These are phyloP conservation scores for Stachybotrys elegans DNA, from an alignment of 2,329 filamentous ascomycete genomes.

Conservation along the genomic window DNA sequence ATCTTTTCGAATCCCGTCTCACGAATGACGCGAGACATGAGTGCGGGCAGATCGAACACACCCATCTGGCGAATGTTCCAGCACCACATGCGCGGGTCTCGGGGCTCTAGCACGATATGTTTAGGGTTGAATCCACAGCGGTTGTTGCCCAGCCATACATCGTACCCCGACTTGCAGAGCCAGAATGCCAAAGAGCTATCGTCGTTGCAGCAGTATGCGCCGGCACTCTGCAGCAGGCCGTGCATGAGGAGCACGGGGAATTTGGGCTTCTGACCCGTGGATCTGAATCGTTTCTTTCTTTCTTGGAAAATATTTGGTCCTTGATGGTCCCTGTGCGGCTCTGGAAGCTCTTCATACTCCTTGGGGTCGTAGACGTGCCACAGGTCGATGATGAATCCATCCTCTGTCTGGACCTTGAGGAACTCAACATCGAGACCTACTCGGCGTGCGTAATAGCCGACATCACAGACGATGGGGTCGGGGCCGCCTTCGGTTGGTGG, in stretches of 20 bases:
- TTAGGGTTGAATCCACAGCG: constrained; percentile 78
- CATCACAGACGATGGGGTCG: constrained; percentile 73
- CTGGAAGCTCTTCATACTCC: constrained; percentile 54
- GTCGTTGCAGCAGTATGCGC: constrained; percentile 86
- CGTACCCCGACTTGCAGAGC: constrained; percentile 85
- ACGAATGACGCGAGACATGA: constrained; percentile 71
- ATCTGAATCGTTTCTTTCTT: constrained; percentile 29
- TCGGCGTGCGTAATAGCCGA: constrained; percentile 78
- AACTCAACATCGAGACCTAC: constrained; percentile 83
- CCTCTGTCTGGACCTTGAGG: constrained; percentile 84
- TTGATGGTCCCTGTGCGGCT: constrained; percentile 43
- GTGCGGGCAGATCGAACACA: constrained; percentile 77
- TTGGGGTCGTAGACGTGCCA: constrained; percentile 87
- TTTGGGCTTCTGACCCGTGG: constrained; percentile 41
- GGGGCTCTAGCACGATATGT: constrained; percentile 64
- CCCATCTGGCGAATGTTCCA: constrained; percentile 97
- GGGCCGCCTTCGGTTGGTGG: constrained; percentile 73
- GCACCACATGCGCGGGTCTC: constrained; percentile 88
- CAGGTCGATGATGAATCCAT: constrained; percentile 83
- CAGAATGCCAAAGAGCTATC: constrained; percentile 88
- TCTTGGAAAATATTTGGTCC: constrained; percentile 58
- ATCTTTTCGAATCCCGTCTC: constrained; percentile 82
- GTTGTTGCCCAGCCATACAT: constrained; percentile 95
- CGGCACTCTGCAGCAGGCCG: constrained; percentile 80
- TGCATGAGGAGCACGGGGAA: constrained; percentile 87